Conservation (phyloP, 768 basidiomycete species). For the Neoboletus brunneissimus region DNA sequence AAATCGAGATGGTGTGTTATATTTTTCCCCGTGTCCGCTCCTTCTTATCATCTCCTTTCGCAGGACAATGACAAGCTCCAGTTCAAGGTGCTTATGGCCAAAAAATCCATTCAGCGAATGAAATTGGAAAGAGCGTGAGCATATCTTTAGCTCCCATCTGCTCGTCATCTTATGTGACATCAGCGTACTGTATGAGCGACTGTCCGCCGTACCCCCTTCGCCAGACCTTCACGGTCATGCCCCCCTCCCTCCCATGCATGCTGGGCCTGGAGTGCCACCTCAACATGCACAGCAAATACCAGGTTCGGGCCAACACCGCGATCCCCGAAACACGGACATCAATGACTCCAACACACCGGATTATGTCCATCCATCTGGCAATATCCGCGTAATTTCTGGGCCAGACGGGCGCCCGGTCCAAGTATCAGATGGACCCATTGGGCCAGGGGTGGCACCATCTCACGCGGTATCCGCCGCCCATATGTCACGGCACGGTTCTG, state of each 20-base stretch:
- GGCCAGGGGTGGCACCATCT: constrained; percentile 38
- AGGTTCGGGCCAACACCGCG: constrained; percentile 28
- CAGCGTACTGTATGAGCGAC: constrained; percentile 76
- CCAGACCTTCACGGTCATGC: constrained; percentile 47
- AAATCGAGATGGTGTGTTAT: constrained; percentile 72
- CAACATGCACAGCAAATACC: constrained; percentile 29
- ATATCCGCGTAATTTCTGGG: constrained; percentile 43
- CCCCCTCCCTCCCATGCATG: constrained; percentile 31
- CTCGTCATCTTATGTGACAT: constrained; percentile 27
- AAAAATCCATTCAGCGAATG: constrained; percentile 81
- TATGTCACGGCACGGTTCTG: constrained; percentile 43
- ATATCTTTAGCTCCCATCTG: constrained; percentile 17
- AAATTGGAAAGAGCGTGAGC: constrained; percentile 87
- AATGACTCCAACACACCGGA: constrained; percentile 51
- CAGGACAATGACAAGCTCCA: constrained; percentile 90
- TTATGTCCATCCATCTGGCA: constrained; percentile 48
- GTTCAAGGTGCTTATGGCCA: constrained; percentile 75
- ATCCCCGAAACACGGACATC: constrained; percentile 41
- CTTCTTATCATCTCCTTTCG: constrained; percentile 7
- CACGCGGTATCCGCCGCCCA: constrained; percentile 39
- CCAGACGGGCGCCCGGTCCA: constrained; percentile 51
- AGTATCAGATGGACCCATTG: constrained; percentile 48
- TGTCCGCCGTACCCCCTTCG: constrained; percentile 58
- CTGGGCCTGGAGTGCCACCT: constrained; percentile 36
- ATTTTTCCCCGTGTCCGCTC: neutral